Conservation (phyloP, 495 filamentous ascomycete genomes). For the Daldinia loculata region DNA sequence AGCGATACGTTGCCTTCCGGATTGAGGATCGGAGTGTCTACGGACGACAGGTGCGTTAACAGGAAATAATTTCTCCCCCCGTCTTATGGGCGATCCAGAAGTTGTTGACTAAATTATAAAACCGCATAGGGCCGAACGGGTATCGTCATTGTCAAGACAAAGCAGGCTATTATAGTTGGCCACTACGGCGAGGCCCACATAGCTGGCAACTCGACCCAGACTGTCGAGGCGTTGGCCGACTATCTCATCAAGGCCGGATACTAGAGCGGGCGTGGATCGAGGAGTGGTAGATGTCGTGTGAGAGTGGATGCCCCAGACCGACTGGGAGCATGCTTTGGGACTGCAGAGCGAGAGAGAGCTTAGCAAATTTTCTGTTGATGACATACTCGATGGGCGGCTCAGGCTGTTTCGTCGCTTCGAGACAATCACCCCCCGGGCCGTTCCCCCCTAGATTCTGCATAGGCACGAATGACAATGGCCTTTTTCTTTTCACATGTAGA, state of each 20-base stretch:
- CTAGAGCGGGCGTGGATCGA: slow-evolving; percentile 50
- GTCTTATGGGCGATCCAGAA: not conserved
- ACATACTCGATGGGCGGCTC: slow-evolving; percentile 20
- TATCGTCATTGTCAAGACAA: slow-evolving; percentile 80
- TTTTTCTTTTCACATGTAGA: slow-evolving; percentile 36
- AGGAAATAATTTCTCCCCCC: not conserved
- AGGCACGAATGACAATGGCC: slow-evolving; percentile 39
- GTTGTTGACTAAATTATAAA: slow-evolving; percentile 9
- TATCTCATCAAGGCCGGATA: slow-evolving; percentile 77
- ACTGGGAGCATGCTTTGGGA: slow-evolving; percentile 20
- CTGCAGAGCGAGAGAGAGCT: slow-evolving; percentile 24
- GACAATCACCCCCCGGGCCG: slow-evolving; percentile 11
- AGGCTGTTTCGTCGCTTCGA: slow-evolving; percentile 32
- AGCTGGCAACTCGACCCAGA: slow-evolving; percentile 70
- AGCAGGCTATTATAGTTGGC: slow-evolving; percentile 82
- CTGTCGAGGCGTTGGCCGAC: slow-evolving; percentile 75
- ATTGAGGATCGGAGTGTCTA: slow-evolving; percentile 82
- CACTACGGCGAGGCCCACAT: slow-evolving; percentile 78
- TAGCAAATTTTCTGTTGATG: slow-evolving; percentile 38
- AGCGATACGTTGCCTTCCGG: slow-evolving; percentile 75
- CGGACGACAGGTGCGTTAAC: slow-evolving; percentile 75
- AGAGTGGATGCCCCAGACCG: slow-evolving; percentile 12
- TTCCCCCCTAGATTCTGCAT: slow-evolving; percentile 48
- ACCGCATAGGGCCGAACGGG: slow-evolving; percentile 78
- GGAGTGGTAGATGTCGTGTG: slow-evolving; percentile 13